Evolutionary conservation across 2,329 filamentous ascomycete genomes (phyloP), one percentile per base, ranked within the genome.

Genomic region (Aspergillus quadrilineatus): DNA sequence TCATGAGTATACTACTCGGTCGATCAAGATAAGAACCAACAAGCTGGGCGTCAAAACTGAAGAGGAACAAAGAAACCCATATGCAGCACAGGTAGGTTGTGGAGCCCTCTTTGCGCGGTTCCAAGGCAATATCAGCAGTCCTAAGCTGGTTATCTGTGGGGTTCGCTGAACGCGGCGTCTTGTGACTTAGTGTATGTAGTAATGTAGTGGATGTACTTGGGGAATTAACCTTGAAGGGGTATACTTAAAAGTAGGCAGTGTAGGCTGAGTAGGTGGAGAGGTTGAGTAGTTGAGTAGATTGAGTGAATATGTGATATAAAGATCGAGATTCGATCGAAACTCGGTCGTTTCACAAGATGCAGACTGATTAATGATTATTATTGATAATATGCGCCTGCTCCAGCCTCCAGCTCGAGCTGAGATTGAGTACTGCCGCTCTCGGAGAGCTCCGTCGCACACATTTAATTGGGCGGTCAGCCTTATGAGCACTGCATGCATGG

Each of bases 31-130:
- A 47, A 53, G 50, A 37, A 15, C 36, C 43, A 28, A 43, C 8
- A 48, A 15, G 26, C 32, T 48, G 26, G 34, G 22, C 15, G 43
- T 45, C 34, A 5, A 47, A 54, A 37, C 9, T 8, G 7, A 9
- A 12, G 10, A 37, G 34, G 34, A 9, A 12, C 10, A 14, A 37
- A 14, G 1, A 37, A 37, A 37, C 36, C 51, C 44, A 48, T 44
- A 54, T 54, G 51, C 51, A 48, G 22, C 51, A 17, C 26, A 41
- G 34, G 51, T 48, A 34, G 43, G 51, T 42, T 37, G 15, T 52
- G 30, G 15, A 28, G 22, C n/a, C 30, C 14, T 9, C 36, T 6
- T 29, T 29, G 12, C 34, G 7, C 6, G 37, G 29, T 50, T 39
- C 6, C 15, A 48, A 34, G 30, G 17, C 47, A 39, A 14, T 22